Evolutionary conservation across 257 asterid species (phyloP).

Genomic region (Solanum corneliomulleri): DNA sequence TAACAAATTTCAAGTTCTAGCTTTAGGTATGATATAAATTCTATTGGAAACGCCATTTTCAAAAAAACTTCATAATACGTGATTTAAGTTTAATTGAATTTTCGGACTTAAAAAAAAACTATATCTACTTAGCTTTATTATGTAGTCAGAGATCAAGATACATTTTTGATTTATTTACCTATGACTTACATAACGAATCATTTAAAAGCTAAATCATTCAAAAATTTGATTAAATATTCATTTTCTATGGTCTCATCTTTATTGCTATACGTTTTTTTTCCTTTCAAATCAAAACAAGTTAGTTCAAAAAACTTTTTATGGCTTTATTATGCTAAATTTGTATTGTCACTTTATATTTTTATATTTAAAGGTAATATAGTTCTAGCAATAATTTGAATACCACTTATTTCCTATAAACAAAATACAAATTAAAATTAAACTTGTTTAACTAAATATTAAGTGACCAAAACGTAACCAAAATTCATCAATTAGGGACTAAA

Average conservation of each 20-base stretch:
- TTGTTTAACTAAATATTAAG: not conserved
- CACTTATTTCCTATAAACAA: not conserved
- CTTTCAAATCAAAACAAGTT: not conserved
- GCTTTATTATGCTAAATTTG: not conserved
- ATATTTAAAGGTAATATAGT: not conserved
- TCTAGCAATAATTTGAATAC: not conserved
- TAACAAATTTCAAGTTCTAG: not conserved
- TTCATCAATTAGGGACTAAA: not conserved
- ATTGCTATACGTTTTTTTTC: not conserved
- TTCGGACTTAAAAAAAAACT: no score
- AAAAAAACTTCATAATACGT: not conserved
- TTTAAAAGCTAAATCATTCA: not conserved
- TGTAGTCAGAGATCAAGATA: not conserved
- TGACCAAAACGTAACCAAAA: not conserved
- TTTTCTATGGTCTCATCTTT: not conserved
- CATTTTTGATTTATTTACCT: not conserved
- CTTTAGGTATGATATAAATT: not conserved
- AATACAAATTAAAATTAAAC: not conserved
- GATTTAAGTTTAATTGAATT: no score
- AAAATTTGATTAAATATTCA: not conserved
- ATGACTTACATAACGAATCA: not conserved
- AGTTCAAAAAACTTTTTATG: not conserved
- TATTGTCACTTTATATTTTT: not conserved
- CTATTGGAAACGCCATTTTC: rapidly evolving
- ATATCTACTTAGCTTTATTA: not conserved